Evolutionary conservation across 495 filamentous ascomycete species (phyloP).

Genomic region (Bacidia gigantensis): DNA sequence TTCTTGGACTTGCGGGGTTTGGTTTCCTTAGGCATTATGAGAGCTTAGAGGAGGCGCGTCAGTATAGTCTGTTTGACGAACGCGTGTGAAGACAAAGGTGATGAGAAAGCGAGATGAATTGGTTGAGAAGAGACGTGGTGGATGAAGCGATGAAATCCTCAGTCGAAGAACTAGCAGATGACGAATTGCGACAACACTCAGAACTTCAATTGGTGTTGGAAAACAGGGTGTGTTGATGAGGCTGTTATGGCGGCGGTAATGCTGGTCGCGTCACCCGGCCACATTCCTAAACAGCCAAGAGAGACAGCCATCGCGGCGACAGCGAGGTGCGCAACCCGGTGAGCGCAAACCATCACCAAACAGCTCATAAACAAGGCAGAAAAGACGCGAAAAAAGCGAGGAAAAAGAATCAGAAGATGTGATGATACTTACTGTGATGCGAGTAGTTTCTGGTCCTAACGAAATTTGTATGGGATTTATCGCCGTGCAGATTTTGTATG

Average conservation of each 20-base stretch:
- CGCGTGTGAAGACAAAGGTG: constrained; percentile 12
- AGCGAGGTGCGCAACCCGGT: constrained; percentile 17
- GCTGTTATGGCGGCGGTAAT: constrained; percentile 1
- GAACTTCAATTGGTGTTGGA: background rate
- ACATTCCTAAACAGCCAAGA: background rate
- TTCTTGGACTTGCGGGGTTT: constrained; percentile 43
- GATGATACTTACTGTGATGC: constrained; percentile 22
- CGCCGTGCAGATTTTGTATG: constrained; percentile 30
- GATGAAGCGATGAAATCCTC: constrained; percentile 1
- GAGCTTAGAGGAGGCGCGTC: constrained; percentile 9
- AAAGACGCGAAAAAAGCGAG: constrained; percentile 14
- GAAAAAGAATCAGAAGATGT: constrained; percentile 19
- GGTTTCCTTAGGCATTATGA: constrained; percentile 67
- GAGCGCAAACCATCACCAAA: constrained; percentile 14
- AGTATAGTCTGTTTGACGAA: constrained; percentile 6
- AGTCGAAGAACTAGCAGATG: background rate
- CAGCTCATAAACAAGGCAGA: constrained; percentile 18
- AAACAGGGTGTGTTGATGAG: background rate
- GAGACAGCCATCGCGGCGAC: constrained; percentile 17
- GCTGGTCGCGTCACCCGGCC: constrained; percentile 1
- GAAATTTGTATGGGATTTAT: constrained; percentile 21
- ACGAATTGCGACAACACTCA: background rate
- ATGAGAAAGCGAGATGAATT: constrained; percentile 14
- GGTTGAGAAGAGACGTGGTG: background rate
- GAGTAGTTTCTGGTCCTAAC: constrained; percentile 14